Base-by-base conservation (phyloP, 768 basidiomycete species). In the Termitomyces sp. region DNA sequence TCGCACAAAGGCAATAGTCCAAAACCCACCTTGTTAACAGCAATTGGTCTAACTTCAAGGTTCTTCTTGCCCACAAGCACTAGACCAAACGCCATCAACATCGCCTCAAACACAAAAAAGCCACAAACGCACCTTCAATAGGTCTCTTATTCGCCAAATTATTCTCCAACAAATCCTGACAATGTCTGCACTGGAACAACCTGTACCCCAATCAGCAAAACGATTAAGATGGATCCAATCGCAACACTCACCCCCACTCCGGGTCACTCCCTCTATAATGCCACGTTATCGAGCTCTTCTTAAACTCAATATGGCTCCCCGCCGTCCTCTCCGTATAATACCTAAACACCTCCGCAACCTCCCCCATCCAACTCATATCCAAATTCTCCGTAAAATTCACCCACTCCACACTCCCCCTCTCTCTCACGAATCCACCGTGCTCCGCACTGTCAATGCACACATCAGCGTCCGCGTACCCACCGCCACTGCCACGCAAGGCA, bases 41-140 rank as follows among this genome's bases (percentile, higher is more conserved):
- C 94, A 35, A 95, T 81, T 4, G 95, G 96, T 61, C 96, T 86
- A 23, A 98, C 95, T 76, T 99, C 96, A 47, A 99, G 79, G 72
- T 98, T 98, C 86, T 98, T 98, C 81, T 99, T 99, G 20, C 96
- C 96, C 33, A 96, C 90, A 53, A 97, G 85, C 5, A 97, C 94
- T 89, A 64, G 1, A 44, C 35, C 4, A 28, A 30, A 14, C 4
- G 4, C 40, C 33, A 50, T 65, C 30, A 50, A 58, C 30, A 62
- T 26, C 18, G 47, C 32, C 10, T 16, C 26, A 20, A 40, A 10
- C 16, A 44, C 14, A 18, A 23, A 12, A 14, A 46, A 35, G n/a
- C 58, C 7, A 23, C 14, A 47, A 18, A 66, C 80, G 55, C 61
- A 89, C 89, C 89, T 75, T 99, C 96, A 60, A 99, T 98, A 7